Conservation (phyloP, 306 rosid species). For the Rubus parviflorus region DNA sequence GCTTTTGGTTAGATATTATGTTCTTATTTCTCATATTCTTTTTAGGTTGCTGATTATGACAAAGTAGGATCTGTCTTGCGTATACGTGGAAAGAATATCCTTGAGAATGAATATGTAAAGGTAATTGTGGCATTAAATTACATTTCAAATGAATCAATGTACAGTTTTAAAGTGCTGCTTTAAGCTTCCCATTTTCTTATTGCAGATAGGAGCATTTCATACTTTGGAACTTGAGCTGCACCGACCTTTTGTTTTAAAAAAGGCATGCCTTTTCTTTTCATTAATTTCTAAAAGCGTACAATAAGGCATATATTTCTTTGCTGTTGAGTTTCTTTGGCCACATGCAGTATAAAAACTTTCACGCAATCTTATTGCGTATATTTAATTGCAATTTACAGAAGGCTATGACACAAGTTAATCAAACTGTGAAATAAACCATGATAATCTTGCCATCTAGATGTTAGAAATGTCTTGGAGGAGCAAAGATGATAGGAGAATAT, state of each 20-base stretch:
- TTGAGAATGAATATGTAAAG: slow-evolving; percentile 92
- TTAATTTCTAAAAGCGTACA: background rate
- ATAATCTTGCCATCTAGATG: background rate
- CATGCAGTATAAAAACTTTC: background rate
- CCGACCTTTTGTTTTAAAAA: slow-evolving; percentile 90
- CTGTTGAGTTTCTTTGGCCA: background rate
- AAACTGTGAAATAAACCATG: too few relatives aligned
- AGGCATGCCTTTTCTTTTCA: slow-evolving; percentile 42
- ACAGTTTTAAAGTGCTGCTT: background rate
- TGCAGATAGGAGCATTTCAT: slow-evolving; percentile 91
- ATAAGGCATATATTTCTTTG: background rate
- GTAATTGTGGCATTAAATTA: slow-evolving; percentile 35
- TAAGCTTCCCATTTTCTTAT: slow-evolving; percentile 23
- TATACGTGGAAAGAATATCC: slow-evolving; percentile 79
- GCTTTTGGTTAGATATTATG: background rate
- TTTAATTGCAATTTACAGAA: background rate
- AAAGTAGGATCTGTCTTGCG: slow-evolving; percentile 79
- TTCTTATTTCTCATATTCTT: slow-evolving; percentile 5
- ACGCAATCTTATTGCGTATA: background rate
- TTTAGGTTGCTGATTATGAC: slow-evolving; percentile 88
- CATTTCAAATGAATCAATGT: background rate
- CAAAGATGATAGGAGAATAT: background rate
- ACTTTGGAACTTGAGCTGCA: slow-evolving; percentile 93
- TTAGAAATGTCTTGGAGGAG: background rate
- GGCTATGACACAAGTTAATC: background rate